A percentile compares a stretch with the other conserved stretches of the same genome.
Conservation (phyloP, 371 early-diverging fungal genomes). For the Dinochytrium kinnereticum region DNA sequence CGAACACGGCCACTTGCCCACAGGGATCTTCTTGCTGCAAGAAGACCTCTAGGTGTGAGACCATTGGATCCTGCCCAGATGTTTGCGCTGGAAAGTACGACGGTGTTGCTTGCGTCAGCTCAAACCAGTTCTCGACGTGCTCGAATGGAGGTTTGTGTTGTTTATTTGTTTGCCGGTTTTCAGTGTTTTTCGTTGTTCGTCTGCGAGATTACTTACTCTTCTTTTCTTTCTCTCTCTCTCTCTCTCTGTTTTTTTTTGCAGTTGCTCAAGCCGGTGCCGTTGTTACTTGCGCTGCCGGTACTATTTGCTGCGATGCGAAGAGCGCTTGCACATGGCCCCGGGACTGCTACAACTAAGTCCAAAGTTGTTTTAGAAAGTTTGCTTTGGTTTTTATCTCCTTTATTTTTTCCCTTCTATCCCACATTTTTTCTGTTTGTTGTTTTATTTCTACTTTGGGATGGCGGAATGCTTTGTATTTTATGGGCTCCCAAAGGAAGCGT, state of each 20-base stretch:
- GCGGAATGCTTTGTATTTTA: no score
- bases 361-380: no score
- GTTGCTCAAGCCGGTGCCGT: neutral
- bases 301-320: slow-evolving; percentile 26
- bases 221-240: neutral
- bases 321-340: slow-evolving; percentile 23
- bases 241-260: neutral
- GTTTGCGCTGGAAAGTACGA: neutral
- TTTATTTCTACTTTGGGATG: no score
- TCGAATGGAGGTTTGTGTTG: neutral
- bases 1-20: neutral
- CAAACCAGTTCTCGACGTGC: slow-evolving; percentile 8
- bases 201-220: no score
- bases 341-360: slow-evolving; percentile 14
- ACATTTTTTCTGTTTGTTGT: no score
- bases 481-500: no score
- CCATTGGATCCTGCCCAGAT: slow-evolving; percentile 2
- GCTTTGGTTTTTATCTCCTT: no score
- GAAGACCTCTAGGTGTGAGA: neutral
- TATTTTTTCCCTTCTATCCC: no score
- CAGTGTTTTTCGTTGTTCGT: neutral
- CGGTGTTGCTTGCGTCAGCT: neutral
- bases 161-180: neutral
- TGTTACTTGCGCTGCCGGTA: slow-evolving; percentile 29
- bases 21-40: neutral